These are phyloP conservation scores for Prosopis cineraria DNA, from an alignment of 306 rosid species.

Conservation along the genomic window DNA sequence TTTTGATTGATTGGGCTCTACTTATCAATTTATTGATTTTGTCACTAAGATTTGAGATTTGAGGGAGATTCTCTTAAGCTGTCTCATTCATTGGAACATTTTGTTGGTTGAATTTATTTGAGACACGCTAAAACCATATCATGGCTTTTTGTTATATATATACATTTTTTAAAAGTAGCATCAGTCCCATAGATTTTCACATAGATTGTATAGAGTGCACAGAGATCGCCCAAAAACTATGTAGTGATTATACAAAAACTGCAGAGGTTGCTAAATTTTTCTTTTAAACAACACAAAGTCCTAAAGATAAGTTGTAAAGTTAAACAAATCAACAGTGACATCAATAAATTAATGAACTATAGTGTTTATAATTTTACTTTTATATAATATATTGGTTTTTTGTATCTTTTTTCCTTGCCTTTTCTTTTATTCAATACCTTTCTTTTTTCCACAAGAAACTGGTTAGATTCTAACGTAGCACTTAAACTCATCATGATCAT, in stretches of 20 bases:
- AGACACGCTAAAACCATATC: background rate
- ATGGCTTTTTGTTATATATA: background rate
- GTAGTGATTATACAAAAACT: too few relatives aligned
- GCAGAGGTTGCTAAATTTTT: too few relatives aligned
- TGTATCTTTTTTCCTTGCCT: background rate
- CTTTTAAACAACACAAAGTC: too few relatives aligned
- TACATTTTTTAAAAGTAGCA: background rate
- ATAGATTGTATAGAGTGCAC: too few relatives aligned
- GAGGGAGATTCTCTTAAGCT: background rate
- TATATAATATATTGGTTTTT: too few relatives aligned
- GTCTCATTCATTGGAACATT: background rate
- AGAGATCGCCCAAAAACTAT: too few relatives aligned
- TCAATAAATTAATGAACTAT: too few relatives aligned
- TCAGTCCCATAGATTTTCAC: too few relatives aligned
- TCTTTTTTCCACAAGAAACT: conserved; percentile 1
- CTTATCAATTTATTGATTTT: background rate
- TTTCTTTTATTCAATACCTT: conserved; percentile 5
- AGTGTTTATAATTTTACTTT: too few relatives aligned
- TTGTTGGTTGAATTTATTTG: background rate
- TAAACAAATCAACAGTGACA: too few relatives aligned
- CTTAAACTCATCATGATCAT: background rate
- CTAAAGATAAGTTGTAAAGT: too few relatives aligned
- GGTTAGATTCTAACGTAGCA: background rate
- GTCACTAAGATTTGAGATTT: conserved; percentile 5
- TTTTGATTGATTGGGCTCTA: conserved; percentile 14